phyloP scores from a whole-genome alignment of 768 basidiomycete genomes.

The Hygrophorus pudorinus region DNA sequence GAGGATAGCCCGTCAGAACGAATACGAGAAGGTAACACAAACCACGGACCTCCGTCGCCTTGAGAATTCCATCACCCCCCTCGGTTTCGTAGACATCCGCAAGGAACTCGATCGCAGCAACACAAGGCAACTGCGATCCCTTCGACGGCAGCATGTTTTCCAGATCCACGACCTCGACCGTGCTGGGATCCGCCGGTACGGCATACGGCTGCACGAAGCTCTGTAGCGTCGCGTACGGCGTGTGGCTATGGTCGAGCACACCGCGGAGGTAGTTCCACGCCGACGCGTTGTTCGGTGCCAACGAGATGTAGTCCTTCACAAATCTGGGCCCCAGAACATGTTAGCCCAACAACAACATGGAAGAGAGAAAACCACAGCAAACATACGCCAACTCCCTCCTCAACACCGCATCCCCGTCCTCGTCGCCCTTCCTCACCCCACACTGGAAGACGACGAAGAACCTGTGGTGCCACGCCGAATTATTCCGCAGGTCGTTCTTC shows the following conservation, averaged over 20 bases:
- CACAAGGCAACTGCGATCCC: constrained; percentile 65
- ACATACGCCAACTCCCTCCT: constrained; percentile 71
- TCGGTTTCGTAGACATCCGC: constrained; percentile 64
- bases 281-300: constrained; percentile 87
- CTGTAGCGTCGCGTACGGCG: constrained; percentile 44
- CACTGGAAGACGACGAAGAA: constrained; percentile 78
- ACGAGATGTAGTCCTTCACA: constrained; percentile 71
- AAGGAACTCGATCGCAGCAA: constrained; percentile 75
- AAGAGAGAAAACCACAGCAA: neutral
- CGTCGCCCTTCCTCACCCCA: constrained; percentile 51
- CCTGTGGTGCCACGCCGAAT: constrained; percentile 95
- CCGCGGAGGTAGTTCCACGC: constrained; percentile 98
- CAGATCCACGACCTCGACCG: constrained; percentile 49
- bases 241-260: constrained; percentile 50
- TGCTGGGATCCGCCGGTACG: constrained; percentile 18
- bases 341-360: constrained; percentile 2
- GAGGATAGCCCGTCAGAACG: neutral
- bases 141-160: constrained; percentile 62
- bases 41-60: constrained; percentile 38
- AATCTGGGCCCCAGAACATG: constrained; percentile 38
- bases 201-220: constrained; percentile 64
- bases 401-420: constrained; percentile 48
- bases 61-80: constrained; percentile 34
- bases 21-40: constrained; percentile 5
- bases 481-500: constrained; percentile 77